A percentile compares a stretch with the other conserved stretches of the same genome.
Conservation (phyloP, 2,329 filamentous ascomycete genomes). For the Xylaria sp. region DNA sequence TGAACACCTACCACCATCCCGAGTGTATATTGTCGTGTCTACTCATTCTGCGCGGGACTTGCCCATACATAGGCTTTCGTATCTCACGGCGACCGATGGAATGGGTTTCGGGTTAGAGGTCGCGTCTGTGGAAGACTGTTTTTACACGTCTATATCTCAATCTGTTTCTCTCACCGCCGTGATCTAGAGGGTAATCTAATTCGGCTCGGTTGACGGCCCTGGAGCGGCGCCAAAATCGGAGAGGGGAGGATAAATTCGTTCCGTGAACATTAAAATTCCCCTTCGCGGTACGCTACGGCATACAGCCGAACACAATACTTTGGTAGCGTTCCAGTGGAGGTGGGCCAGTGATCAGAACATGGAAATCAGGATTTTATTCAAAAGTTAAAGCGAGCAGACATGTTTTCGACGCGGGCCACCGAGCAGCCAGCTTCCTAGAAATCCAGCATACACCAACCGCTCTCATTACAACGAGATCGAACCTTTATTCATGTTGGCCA, state of each 20-base stretch:
- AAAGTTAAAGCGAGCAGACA: slow-evolving; percentile 11
- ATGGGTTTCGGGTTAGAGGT: slow-evolving; percentile 9
- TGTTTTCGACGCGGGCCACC: slow-evolving; percentile 9
- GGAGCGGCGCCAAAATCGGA: slow-evolving; percentile 17
- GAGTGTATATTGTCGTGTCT: not conserved
- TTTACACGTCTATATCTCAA: not conserved
- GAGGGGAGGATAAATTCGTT: slow-evolving; percentile 22
- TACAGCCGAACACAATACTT: slow-evolving; percentile 16
- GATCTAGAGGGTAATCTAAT: not conserved
- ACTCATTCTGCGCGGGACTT: not conserved
- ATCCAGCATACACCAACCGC: not conserved
- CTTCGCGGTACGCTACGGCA: slow-evolving; percentile 4
- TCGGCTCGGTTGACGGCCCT: slow-evolving; percentile 30
- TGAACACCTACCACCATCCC: not conserved
- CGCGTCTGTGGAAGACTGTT: not conserved
- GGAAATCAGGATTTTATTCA: slow-evolving; percentile 23
- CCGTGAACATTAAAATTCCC: slow-evolving; percentile 15
- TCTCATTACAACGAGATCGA: not conserved
- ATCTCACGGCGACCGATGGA: not conserved
- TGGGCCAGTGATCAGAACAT: slow-evolving; percentile 21
- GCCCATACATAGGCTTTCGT: not conserved
- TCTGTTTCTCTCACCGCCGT: slow-evolving; percentile 4
- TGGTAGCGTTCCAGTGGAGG: slow-evolving; percentile 21
- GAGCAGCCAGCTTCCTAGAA: slow-evolving; percentile 11
- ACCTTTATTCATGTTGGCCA: not conserved